Conservation (phyloP, 2,329 filamentous ascomycete genomes). For the Teratosphaeria pseudoeucalypti region DNA sequence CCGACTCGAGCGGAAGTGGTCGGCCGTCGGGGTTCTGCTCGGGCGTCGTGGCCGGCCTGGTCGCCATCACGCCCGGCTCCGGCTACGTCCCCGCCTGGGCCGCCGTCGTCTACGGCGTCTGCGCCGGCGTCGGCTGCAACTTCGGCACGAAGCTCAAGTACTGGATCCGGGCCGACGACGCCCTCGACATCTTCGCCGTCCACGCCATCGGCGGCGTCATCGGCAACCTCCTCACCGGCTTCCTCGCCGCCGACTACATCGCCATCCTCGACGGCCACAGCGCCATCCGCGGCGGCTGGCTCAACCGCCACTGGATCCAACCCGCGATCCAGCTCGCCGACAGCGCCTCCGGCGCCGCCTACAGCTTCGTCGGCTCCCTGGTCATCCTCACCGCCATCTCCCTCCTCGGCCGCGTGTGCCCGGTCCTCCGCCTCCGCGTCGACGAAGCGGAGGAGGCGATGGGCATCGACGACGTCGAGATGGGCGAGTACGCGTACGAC, state of each 20-base stretch:
- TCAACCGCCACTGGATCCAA: slow-evolving; percentile 76
- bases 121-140: slow-evolving; percentile 70
- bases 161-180: slow-evolving; percentile 68
- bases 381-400: slow-evolving; percentile 44
- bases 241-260: slow-evolving; percentile 80
- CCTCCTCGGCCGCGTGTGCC: slow-evolving; percentile 68
- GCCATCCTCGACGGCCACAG: slow-evolving; percentile 65
- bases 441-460: slow-evolving; percentile 69
- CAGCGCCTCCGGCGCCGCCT: slow-evolving; percentile 62
- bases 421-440: slow-evolving; percentile 63
- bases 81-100: slow-evolving; percentile 80
- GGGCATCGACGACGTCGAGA: slow-evolving; percentile 78
- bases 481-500: slow-evolving; percentile 92
- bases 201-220: slow-evolving; percentile 69
- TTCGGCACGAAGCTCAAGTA: slow-evolving; percentile 90
- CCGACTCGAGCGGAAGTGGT: slow-evolving; percentile 82
- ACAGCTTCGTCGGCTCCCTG: slow-evolving; percentile 58
- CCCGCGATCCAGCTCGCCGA: slow-evolving; percentile 76
- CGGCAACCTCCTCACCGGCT: slow-evolving; percentile 67
- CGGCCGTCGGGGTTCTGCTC: slow-evolving; percentile 89
- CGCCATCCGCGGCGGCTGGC: slow-evolving; percentile 64
- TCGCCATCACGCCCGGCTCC: slow-evolving; percentile 80
- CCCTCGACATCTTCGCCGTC: slow-evolving; percentile 75
- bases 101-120: slow-evolving; percentile 65
- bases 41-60: slow-evolving; percentile 75